Conservation (phyloP, 1,284 basidiomycete species). For the Ceratobasidium sp. region DNA sequence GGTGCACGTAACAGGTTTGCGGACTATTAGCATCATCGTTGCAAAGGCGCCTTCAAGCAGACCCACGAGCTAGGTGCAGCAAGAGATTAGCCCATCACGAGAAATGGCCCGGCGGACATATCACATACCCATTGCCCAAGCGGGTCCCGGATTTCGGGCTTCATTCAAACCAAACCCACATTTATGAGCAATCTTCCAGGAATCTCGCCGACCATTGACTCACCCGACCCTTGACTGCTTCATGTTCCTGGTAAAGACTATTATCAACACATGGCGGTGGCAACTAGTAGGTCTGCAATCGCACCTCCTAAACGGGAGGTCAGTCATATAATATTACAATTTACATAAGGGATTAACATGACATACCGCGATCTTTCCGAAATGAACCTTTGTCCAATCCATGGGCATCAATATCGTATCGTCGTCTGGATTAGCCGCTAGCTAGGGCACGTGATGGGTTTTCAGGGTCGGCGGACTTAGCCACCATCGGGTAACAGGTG, state of each 20-base stretch:
- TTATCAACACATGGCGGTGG: not conserved
- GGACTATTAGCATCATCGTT: not conserved
- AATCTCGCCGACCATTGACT: not conserved
- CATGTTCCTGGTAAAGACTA: not conserved
- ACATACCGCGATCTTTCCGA: not conserved
- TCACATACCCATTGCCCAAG: slow-evolving; percentile 3
- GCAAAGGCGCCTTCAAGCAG: not conserved
- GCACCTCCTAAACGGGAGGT: not conserved
- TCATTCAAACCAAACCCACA: not conserved
- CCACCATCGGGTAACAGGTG: not conserved
- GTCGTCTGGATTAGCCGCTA: not conserved
- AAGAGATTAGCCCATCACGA: not conserved
- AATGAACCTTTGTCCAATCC: slow-evolving; percentile 4
- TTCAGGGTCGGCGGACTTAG: not conserved
- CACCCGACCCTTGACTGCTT: slow-evolving; percentile 1
- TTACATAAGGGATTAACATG: too few relatives aligned
- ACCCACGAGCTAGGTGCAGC: not conserved
- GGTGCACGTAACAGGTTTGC: not conserved
- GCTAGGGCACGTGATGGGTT: not conserved
- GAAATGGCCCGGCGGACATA: not conserved
- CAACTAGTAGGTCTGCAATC: not conserved
- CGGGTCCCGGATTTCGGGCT: not conserved
- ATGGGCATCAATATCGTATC: not conserved
- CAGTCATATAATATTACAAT: too few relatives aligned
- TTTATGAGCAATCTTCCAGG: too few relatives aligned